phyloP scores from a whole-genome alignment of 371 early-diverging fungal species.

The Fennellomyces sp. region DNA sequence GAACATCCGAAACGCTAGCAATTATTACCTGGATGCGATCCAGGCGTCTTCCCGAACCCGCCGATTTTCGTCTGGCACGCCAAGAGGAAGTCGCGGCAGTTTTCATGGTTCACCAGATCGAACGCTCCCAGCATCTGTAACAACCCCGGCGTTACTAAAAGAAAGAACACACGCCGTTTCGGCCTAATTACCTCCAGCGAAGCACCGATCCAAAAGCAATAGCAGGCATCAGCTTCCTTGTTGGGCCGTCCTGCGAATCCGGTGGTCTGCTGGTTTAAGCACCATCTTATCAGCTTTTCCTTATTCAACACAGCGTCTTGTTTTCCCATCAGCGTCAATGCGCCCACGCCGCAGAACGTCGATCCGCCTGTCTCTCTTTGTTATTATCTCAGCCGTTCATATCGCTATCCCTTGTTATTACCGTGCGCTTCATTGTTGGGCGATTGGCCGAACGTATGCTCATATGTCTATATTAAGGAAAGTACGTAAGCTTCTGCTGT shows the following conservation, averaged over 20 bases:
- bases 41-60: conserved; percentile 82
- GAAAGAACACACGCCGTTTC: background rate
- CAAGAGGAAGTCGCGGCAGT: conserved; percentile 60
- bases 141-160: background rate
- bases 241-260: conserved; percentile 95
- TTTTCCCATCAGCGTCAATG: conserved; percentile 74
- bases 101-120: conserved; percentile 62
- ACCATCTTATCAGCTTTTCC: conserved; percentile 77
- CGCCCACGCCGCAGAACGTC: conserved; percentile 89
- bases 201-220: conserved; percentile 98
- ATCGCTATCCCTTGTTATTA: conserved; percentile 11
- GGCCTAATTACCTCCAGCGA: conserved; percentile 57
- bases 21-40: conserved; percentile 60
- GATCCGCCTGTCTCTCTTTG: conserved; percentile 84
- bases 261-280: conserved; percentile 70
- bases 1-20: too few species aligned
- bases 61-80: conserved; percentile 70
- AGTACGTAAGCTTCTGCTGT: background rate
- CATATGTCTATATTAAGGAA: conserved; percentile 58
- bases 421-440: conserved; percentile 91
- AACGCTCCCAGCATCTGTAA: conserved; percentile 42
- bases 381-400: too few species aligned
- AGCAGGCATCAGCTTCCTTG: conserved; percentile 96
- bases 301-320: conserved; percentile 64
- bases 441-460: conserved; percentile 81